Evolutionary conservation across 2,329 filamentous ascomycete species (phyloP), one percentile per base, ranked within the genome.

Genomic region (Fusarium nelsonii): DNA sequence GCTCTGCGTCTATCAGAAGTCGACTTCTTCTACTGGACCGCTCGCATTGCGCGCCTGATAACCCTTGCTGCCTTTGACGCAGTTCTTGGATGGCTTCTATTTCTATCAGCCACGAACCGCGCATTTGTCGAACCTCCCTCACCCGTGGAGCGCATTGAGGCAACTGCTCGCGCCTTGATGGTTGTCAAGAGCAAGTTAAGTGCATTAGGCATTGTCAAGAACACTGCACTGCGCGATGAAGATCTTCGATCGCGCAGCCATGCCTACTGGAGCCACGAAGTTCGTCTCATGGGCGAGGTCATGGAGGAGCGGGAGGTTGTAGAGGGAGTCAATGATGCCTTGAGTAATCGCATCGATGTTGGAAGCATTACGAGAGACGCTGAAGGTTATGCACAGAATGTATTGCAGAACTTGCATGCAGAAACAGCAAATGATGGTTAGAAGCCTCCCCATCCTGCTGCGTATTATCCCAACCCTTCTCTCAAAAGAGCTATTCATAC

Each of bases 261-360:
- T 71, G 85, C 84, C 16, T 97, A 97, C 80, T 98, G 95, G 95
- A 82, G 84, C 11, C 90, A 91, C 44, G 93, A 97, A 81, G 91
- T 88, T 8, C 83, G 86, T 52, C 78, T 93, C 32, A 93, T 92
- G 86, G 82, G 86, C 36, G 88, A 91, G 74, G 88, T 92, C 26
- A 91, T 97, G 86, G 91, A 94, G 82, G 91, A 95, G 67, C 85
- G 88, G 65, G 91, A 92, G 65, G 92, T 94, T 9, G 81, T 92
- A 36, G 89, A 90, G 73, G 88, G 90, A 53, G 86, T 93, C 65
- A 90, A 91, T 62, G 86, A 89, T 76, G 91, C 89, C 12, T 78
- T 94, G 69, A 81, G 83, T 73, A 87, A 85, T 66, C 85, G 89
- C 55, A 85, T 93, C 62, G 85, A 93, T 75, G 86, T 93, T 23